Evolutionary conservation across 2,329 filamentous ascomycete genomes (phyloP).

Genomic region (Pyricularia pennisetigena): DNA sequence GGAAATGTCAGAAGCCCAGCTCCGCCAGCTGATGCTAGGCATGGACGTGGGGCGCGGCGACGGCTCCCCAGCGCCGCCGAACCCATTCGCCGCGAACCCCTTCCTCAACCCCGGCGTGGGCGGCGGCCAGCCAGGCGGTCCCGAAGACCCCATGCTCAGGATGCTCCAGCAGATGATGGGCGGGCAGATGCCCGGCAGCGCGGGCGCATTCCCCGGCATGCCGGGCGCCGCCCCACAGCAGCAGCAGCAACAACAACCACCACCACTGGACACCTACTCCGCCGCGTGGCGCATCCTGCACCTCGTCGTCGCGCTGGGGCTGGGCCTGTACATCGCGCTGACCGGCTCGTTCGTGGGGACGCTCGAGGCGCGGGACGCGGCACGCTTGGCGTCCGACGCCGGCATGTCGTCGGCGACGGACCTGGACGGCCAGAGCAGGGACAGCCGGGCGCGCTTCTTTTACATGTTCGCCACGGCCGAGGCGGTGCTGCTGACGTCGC

Average conservation of each 20-base stretch:
- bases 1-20: constrained; percentile 42
- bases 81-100: constrained; percentile 8
- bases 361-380: constrained; percentile 45
- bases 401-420: constrained; percentile 10
- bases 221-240: constrained; percentile 23
- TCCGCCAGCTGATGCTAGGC: constrained; percentile 56
- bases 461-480: constrained; percentile 75
- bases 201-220: constrained; percentile 25
- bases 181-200: constrained; percentile 18
- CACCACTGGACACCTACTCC: constrained; percentile 24
- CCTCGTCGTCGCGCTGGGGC: constrained; percentile 57
- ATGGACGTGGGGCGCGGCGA: constrained; percentile 28
- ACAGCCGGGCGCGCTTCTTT: constrained; percentile 45
- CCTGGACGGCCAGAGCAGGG: constrained; percentile 19
- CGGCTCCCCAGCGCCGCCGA: constrained; percentile 7
- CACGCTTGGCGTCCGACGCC: constrained; percentile 5
- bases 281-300: constrained; percentile 65
- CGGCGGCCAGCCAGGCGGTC: constrained; percentile 21
- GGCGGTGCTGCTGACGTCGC: constrained; percentile 58
- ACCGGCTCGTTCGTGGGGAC: constrained; percentile 61
- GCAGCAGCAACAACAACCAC: constrained; percentile 22
- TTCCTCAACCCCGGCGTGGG: constrained; percentile 19
- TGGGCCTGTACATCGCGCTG: constrained; percentile 62
- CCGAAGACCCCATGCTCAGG: constrained; percentile 59
- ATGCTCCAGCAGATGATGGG: constrained; percentile 67